Evolutionary conservation across 768 basidiomycete genomes (phyloP).

Genomic region (Roridomyces roridus): DNA sequence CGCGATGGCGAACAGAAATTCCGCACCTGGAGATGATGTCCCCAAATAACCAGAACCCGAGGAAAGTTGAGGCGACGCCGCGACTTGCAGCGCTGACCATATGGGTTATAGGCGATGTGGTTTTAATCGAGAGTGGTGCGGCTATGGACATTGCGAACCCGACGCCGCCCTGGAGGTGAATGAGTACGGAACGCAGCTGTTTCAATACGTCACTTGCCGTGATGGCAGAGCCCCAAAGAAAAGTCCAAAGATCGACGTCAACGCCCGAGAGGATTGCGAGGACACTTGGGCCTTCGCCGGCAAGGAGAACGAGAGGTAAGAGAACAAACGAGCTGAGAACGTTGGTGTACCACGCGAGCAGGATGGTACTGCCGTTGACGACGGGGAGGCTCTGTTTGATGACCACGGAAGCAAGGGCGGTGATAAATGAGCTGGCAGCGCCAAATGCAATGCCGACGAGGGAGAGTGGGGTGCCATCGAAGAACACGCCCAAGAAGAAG

Average conservation of each 20-base stretch:
- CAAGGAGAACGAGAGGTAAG: conserved; percentile 62
- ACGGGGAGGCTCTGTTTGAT: conserved; percentile 75
- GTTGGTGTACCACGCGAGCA: conserved; percentile 82
- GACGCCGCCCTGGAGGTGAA: conserved; percentile 56
- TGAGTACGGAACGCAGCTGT: too few species aligned
- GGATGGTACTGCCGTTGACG: conserved; percentile 73
- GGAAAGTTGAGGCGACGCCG: conserved; percentile 71
- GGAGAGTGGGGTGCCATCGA: conserved; percentile 57
- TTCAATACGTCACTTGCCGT: conserved; percentile 53
- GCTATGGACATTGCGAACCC: conserved; percentile 83
- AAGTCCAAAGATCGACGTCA: conserved; percentile 47
- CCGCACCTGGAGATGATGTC: conserved; percentile 66
- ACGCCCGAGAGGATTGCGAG: conserved; percentile 18
- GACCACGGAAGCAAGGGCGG: conserved; percentile 81
- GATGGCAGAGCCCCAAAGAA: conserved; percentile 64
- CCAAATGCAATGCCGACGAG: conserved; percentile 73
- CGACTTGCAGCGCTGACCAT: conserved; percentile 82
- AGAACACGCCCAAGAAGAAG: conserved; percentile 70
- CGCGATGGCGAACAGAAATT: too few species aligned
- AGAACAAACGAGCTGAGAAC: conserved; percentile 66
- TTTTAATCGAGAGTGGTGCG: conserved; percentile 76
- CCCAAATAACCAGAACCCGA: conserved; percentile 65
- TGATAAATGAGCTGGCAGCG: conserved; percentile 69
- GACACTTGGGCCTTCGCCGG: conserved; percentile 56
- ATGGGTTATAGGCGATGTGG: conserved; percentile 83